phyloP scores from a whole-genome alignment of 163 green algal genomes.

The Scenedesmus sp. region DNA sequence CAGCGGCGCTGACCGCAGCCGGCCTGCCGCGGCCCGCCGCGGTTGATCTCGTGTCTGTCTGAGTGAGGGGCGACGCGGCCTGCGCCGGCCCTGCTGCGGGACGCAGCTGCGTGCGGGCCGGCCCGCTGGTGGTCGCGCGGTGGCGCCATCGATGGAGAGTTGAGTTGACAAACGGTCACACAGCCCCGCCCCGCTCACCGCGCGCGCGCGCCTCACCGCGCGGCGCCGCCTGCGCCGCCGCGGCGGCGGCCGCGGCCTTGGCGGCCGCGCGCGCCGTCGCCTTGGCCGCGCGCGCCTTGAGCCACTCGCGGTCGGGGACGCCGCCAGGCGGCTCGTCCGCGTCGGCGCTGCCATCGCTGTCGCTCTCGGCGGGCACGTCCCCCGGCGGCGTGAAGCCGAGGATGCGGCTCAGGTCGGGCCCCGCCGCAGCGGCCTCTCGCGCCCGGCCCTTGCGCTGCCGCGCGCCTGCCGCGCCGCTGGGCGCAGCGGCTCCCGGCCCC shows the following conservation, averaged over 20 bases:
- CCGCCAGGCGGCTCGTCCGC: constrained; percentile 53
- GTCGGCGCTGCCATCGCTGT: constrained; percentile 51
- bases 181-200: too few relatives aligned
- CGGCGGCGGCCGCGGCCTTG: constrained; percentile 18
- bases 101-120: too few relatives aligned
- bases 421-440: constrained; percentile 59
- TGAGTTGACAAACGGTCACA: too few relatives aligned
- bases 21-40: too few relatives aligned
- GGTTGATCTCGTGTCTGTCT: too few relatives aligned
- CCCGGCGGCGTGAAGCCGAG: constrained; percentile 66
- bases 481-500: constrained; percentile 53
- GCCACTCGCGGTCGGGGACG: constrained; percentile 73
- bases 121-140: too few relatives aligned
- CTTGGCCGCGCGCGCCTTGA: constrained; percentile 79
- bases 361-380: constrained; percentile 58
- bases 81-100: too few relatives aligned
- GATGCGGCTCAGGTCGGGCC: constrained; percentile 69
- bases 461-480: too few relatives aligned
- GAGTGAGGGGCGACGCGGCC: too few relatives aligned
- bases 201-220: too few relatives aligned
- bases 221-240: constrained; percentile 33
- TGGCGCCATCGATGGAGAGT: too few relatives aligned
- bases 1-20: too few relatives aligned
- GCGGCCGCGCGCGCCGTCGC: constrained; percentile 51
- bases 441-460: constrained; percentile 75